These are phyloP conservation scores for Xylaria sp. DNA, from an alignment of 495 filamentous ascomycete species.

Conservation along the genomic window DNA sequence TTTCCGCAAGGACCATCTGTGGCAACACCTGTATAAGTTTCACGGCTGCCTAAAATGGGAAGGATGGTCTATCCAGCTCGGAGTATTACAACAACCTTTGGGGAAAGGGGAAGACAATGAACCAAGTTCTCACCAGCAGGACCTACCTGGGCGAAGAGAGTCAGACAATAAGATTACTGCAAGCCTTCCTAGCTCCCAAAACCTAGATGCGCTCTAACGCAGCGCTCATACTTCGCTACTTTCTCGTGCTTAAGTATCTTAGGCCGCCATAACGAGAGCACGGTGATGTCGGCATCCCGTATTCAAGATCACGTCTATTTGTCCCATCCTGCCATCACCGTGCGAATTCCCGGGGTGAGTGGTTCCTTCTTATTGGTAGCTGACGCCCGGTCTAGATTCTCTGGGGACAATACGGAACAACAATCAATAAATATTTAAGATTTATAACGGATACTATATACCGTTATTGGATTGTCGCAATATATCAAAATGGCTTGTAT, in stretches of 20 bases:
- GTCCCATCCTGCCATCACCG: not conserved
- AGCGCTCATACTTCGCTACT: not conserved
- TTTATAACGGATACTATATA: too few relatives aligned
- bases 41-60: conserved; percentile 60
- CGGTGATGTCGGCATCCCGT: not conserved
- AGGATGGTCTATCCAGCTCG: conserved; percentile 27
- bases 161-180: not conserved
- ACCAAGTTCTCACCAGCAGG: not conserved
- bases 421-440: too few relatives aligned
- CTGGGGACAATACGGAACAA: too few relatives aligned
- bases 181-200: not conserved
- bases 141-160: not conserved
- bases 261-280: not conserved
- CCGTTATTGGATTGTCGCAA: too few relatives aligned
- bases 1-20: conserved; percentile 67
- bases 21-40: conserved; percentile 68
- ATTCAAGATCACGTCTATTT: not conserved
- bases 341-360: too few relatives aligned
- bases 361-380: too few relatives aligned
- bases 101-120: not conserved
- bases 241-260: not conserved
- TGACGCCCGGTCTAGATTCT: too few relatives aligned
- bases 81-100: not conserved
- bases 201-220: not conserved
- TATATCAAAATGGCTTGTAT: too few relatives aligned